These are phyloP conservation scores for Carex scoparia DNA, from an alignment of 176 grass and related monocot species.

Conservation along the genomic window DNA sequence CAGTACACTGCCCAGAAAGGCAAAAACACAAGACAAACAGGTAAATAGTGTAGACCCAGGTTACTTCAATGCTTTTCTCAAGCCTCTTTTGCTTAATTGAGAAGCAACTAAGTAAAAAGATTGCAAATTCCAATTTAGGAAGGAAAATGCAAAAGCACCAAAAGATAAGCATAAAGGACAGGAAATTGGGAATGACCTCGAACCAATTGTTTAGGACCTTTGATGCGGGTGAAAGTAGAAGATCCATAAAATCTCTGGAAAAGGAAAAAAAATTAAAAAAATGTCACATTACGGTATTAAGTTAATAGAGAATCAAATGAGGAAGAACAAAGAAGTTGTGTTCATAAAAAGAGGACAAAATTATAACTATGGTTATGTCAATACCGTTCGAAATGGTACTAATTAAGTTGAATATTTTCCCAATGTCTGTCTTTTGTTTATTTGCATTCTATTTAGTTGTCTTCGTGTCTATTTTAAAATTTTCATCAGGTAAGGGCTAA, in stretches of 20 bases:
- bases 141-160: not conserved
- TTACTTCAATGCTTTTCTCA: constrained; percentile 4
- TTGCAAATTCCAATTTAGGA: not conserved
- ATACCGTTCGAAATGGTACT: not conserved
- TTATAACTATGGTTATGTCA: not conserved
- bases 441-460: not conserved
- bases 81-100: constrained; percentile 14
- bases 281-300: not conserved
- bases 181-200: constrained; percentile 46
- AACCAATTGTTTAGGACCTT: constrained; percentile 97
- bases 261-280: constrained; percentile 12
- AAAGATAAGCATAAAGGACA: not conserved
- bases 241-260: constrained; percentile 77
- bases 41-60: not conserved
- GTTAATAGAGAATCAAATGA: not conserved
- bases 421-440: not conserved
- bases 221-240: constrained; percentile 78
- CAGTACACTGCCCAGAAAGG: not conserved
- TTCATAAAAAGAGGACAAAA: not conserved
- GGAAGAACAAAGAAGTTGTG: not conserved
- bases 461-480: not conserved
- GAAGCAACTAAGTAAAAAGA: constrained; percentile 20
- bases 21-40: not conserved
- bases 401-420: not conserved
- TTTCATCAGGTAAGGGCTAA: not conserved